Conservation (phyloP, 1,139 yeast species). For the Scheffersomyces quercinus region DNA sequence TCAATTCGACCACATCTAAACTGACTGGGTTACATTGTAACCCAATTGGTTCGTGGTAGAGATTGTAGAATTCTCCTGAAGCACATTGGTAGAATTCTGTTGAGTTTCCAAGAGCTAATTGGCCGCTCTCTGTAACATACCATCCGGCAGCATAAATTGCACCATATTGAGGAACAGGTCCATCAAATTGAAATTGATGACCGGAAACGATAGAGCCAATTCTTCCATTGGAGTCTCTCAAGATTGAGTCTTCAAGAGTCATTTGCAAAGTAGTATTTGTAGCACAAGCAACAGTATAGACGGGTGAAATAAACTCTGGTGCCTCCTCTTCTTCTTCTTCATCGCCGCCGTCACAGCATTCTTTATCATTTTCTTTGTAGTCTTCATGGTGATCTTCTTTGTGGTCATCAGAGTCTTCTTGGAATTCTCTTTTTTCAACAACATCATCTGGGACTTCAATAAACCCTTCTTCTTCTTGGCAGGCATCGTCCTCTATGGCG, state of each 20-base stretch:
- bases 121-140: conserved; percentile 39
- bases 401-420: neutral
- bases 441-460: neutral
- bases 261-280: conserved; percentile 32
- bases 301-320: conserved; percentile 21
- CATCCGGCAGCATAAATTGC: conserved; percentile 46
- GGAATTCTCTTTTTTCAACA: conserved; percentile 1
- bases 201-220: conserved; percentile 46
- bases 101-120: conserved; percentile 37
- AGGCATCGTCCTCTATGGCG: conserved; percentile 6
- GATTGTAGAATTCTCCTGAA: conserved; percentile 43
- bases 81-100: conserved; percentile 44
- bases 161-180: conserved; percentile 46
- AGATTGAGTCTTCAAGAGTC: conserved; percentile 33
- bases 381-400: conserved; percentile 1
- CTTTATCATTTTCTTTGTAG: conserved; percentile 2
- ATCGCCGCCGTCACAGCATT: conserved; percentile 2
- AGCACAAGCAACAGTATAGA: conserved; percentile 36
- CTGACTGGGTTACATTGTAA: conserved; percentile 37
- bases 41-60: conserved; percentile 35
- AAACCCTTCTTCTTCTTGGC: conserved; percentile 2
- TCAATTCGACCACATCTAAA: conserved; percentile 37
- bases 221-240: conserved; percentile 36
- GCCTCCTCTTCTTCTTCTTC: conserved; percentile 4
- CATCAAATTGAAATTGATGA: conserved; percentile 48